phyloP scores from a whole-genome alignment of 2,329 filamentous ascomycete species.

The Helminthosporium solani region DNA sequence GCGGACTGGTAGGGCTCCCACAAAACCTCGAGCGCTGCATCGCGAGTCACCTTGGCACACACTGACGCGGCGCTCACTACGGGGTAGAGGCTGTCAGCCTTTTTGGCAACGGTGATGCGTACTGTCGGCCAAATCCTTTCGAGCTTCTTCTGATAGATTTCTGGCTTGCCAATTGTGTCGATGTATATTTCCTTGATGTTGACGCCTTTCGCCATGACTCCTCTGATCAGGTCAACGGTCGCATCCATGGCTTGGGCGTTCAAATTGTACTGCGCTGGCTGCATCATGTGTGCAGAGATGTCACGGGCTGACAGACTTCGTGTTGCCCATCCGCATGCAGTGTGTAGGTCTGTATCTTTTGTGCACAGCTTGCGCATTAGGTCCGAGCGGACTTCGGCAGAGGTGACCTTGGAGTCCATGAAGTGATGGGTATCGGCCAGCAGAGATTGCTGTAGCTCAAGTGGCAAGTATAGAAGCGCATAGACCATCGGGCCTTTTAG shows the following conservation, averaged over 20 bases:
- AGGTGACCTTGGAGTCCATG: conserved; percentile 93
- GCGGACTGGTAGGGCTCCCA: conserved; percentile 56
- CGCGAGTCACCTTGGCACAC: conserved; percentile 92
- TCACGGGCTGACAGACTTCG: conserved; percentile 78
- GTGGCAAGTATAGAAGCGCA: conserved; percentile 68
- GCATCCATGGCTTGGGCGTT: conserved; percentile 96
- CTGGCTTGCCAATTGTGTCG: conserved; percentile 86
- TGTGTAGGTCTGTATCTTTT: conserved; percentile 56
- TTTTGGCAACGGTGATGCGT: conserved; percentile 57
- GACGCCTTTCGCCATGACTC: conserved; percentile 73
- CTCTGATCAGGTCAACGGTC: conserved; percentile 77
- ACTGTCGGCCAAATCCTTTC: conserved; percentile 77
- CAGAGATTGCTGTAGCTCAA: conserved; percentile 66
- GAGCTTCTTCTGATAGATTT: conserved; percentile 79
- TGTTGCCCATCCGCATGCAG: conserved; percentile 80
- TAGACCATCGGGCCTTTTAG: conserved; percentile 64
- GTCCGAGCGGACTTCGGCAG: conserved; percentile 70
- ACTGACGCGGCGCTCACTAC: conserved; percentile 92
- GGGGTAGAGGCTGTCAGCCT: conserved; percentile 89
- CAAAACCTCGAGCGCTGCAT: conserved; percentile 80
- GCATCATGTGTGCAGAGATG: conserved; percentile 77
- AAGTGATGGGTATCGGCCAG: conserved; percentile 81
- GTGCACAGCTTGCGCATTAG: conserved; percentile 75
- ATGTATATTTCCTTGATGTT: conserved; percentile 90
- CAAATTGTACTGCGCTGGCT: conserved; percentile 73